phyloP scores from a whole-genome alignment of 2,329 filamentous ascomycete species.

The Scytalidium sp. region DNA sequence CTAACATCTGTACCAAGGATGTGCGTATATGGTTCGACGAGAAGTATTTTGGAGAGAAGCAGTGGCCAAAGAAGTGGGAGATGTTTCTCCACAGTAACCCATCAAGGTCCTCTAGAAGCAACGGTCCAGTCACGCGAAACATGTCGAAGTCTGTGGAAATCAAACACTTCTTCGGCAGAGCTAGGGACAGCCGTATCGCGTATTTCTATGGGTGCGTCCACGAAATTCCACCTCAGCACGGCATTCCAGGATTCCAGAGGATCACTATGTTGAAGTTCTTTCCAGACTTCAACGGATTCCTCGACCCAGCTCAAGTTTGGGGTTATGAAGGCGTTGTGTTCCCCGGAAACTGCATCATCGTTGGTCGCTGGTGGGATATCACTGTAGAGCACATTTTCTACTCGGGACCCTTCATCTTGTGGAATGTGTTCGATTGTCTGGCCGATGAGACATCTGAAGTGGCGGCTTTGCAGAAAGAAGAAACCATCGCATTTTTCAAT shows the following conservation, averaged over 20 bases:
- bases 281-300: constrained; percentile 13
- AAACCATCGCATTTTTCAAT: constrained; percentile 20
- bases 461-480: too few species aligned
- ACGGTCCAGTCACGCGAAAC: constrained; percentile 5
- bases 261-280: constrained; percentile 51
- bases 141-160: constrained; percentile 9
- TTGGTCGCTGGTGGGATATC: constrained; percentile 46
- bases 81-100: constrained; percentile 16
- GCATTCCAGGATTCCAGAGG: constrained; percentile 50
- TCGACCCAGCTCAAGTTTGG: constrained; percentile 30
- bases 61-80: constrained; percentile 22
- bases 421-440: constrained; percentile 25
- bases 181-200: constrained; percentile 30
- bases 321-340: constrained; percentile 45
- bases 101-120: constrained; percentile 10
- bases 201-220: constrained; percentile 45
- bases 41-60: constrained; percentile 6
- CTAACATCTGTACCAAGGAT: constrained; percentile 14
- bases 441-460: constrained; percentile 8
- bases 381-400: constrained; percentile 7
- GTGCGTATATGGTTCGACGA: constrained; percentile 24
- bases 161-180: constrained; percentile 29
- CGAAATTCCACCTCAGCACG: constrained; percentile 42
- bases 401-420: constrained; percentile 32
- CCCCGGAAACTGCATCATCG: constrained; percentile 42